A percentile compares a stretch with the other conserved stretches of the same genome.
Evolutionary conservation across 2,329 filamentous ascomycete genomes (phyloP).

Genomic region (Pseudonectria buxi): DNA sequence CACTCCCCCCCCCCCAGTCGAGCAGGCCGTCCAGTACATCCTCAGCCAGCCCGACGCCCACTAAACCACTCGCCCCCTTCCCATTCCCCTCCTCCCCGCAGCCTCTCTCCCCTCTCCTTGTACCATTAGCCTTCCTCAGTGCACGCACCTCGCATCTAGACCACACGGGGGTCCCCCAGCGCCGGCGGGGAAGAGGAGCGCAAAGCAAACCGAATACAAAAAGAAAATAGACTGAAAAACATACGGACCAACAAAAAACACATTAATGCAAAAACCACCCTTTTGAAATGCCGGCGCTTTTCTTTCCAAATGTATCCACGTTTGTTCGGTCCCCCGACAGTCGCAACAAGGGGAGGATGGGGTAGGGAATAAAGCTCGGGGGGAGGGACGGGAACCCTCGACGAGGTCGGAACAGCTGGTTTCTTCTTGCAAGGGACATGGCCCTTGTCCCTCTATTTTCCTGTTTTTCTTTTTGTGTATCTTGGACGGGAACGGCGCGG

Average conservation of each 20-base stretch:
- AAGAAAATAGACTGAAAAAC: background rate
- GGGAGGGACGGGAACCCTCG: no score
- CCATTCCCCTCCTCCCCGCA: background rate
- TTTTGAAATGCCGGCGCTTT: no score
- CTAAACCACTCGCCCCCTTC: constrained; percentile 32
- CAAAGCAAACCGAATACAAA: no score
- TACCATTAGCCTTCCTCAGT: constrained; percentile 18
- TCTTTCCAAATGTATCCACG: no score
- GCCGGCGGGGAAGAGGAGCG: no score
- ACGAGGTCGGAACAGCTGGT: no score
- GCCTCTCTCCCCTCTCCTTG: constrained; percentile 13
- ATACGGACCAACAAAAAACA: background rate
- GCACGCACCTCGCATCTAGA: constrained; percentile 11
- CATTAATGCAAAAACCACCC: no score
- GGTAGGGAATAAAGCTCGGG: no score
- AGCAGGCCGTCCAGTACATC: constrained; percentile 94
- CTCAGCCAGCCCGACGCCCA: constrained; percentile 84
- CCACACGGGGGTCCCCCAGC: constrained; percentile 4
- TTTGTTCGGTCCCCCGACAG: no score
- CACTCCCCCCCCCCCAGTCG: constrained; percentile 49
- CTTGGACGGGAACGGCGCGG: no score
- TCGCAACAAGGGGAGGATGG: no score
- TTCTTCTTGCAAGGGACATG: background rate
- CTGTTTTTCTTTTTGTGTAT: background rate
- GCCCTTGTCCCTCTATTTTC: no score